A percentile compares a stretch with the other conserved stretches of the same genome.
These are phyloP conservation scores for Cercospora nicotianae DNA, from an alignment of 2,329 filamentous ascomycete species.

Conservation along the genomic window DNA sequence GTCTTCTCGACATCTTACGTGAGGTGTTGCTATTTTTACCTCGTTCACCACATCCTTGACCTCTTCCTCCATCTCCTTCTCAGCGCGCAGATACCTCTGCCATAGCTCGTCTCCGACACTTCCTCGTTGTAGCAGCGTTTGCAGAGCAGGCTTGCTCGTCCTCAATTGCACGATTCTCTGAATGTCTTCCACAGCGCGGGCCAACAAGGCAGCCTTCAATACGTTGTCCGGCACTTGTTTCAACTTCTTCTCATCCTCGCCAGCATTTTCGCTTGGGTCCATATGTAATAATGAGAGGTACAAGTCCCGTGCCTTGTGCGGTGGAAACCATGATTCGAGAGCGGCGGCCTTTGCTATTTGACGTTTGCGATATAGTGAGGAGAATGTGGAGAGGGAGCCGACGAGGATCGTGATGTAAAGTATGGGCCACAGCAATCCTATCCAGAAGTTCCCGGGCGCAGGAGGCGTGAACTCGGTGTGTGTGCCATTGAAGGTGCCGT, in stretches of 20 bases:
- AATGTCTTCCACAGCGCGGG: conserved; percentile 90
- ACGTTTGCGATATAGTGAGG: conserved; percentile 86
- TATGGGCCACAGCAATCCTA: conserved; percentile 80
- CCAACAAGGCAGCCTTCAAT: conserved; percentile 81
- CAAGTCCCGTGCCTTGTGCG: conserved; percentile 87
- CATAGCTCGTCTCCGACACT: conserved; percentile 95
- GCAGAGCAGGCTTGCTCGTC: conserved; percentile 82
- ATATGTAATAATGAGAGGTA: conserved; percentile 91
- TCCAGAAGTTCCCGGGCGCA: conserved; percentile 56
- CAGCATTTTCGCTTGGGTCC: conserved; percentile 50
- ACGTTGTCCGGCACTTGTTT: conserved; percentile 77
- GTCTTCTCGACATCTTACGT: not conserved
- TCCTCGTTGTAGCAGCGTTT: conserved; percentile 78
- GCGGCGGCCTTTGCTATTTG: conserved; percentile 78
- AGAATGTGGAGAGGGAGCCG: conserved; percentile 88
- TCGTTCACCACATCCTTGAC: conserved; percentile 90
- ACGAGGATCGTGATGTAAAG: conserved; percentile 86
- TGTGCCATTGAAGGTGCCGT: conserved; percentile 30
- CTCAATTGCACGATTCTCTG: conserved; percentile 85
- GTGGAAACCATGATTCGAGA: conserved; percentile 90
- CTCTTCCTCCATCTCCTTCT: conserved; percentile 98
- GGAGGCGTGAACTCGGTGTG: conserved; percentile 27
- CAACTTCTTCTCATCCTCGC: conserved; percentile 63
- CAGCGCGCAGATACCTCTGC: conserved; percentile 86
- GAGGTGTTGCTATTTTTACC: conserved; percentile 52